Percentiles rank a stretch among this genome's conserved stretches.
Conservation (phyloP, 164 flowering plant species). For the Santalum album region DNA sequence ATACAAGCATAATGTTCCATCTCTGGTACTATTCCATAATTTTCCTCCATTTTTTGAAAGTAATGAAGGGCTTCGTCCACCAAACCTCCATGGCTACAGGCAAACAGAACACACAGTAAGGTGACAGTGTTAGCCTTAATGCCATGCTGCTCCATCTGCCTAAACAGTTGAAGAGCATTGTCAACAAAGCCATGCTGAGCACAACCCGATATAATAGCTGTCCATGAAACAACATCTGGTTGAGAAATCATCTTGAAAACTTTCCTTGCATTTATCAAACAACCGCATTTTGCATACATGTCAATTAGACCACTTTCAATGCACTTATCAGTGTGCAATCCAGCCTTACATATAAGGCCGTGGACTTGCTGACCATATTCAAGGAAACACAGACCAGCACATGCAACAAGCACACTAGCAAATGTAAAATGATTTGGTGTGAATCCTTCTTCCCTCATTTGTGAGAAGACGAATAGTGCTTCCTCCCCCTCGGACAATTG, state of each 20-base stretch:
- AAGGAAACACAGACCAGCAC: slow-evolving; percentile 43
- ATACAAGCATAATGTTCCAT: slow-evolving; percentile 66
- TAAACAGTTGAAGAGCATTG: slow-evolving; percentile 35
- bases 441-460: slow-evolving; percentile 41
- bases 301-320: slow-evolving; percentile 50
- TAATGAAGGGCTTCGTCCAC: slow-evolving; percentile 45
- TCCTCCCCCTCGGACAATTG: slow-evolving; percentile 30
- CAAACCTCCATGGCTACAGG: slow-evolving; percentile 65
- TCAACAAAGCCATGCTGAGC: slow-evolving; percentile 49
- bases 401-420: slow-evolving; percentile 37
- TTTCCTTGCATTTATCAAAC: slow-evolving; percentile 28
- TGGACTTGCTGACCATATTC: slow-evolving; percentile 51
- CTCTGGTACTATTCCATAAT: slow-evolving; percentile 35
- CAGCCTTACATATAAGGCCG: slow-evolving; percentile 28
- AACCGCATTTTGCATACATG: slow-evolving; percentile 64
- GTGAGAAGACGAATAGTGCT: slow-evolving; percentile 32
- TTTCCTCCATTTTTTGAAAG: slow-evolving; percentile 36
- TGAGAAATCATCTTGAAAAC: slow-evolving; percentile 25
- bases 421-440: slow-evolving; percentile 46
- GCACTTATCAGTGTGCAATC: slow-evolving; percentile 25
- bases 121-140: slow-evolving; percentile 37
- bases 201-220: slow-evolving; percentile 48
- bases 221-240: slow-evolving; percentile 59
- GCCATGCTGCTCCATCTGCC: slow-evolving; percentile 32
- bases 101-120: slow-evolving; percentile 32